Base-by-base conservation (phyloP, 306 rosid species). In the Castanopsis chinensis region DNA sequence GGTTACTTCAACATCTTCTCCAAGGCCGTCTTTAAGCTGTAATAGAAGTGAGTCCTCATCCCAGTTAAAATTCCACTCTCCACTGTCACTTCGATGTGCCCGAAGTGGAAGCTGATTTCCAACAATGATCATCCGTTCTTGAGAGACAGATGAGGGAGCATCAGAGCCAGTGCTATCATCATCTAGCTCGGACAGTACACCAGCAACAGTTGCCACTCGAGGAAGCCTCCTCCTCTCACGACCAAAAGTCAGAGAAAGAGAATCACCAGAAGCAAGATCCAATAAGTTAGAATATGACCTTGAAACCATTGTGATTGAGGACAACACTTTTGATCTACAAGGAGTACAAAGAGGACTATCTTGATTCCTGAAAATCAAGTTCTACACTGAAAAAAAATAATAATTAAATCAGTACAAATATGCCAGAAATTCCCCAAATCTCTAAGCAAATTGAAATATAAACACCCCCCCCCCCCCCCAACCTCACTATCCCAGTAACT, bases 11-110 rank as follows among this genome's bases (percentile, higher is more conserved):
- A 87, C 87, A 79, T 93, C 98, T 80, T 93, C 98, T 7, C 92
- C 97, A 69, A 93, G 89, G 37, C 98, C 98, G 88, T 93, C 97
- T 86, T 93, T 91, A 71, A 93, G 94, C 83, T 93, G 97, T 53
- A 93, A 85, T 75, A 93, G 92, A 79, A 93, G 97, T 15, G 98
- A 93, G 79, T 93, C 98, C 77, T 93, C 96, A 72, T 93, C 98
- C 98, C 93, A 88, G 74, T 87, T 84, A 73, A 93, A 91, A 72
- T 60, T 84, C 96, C 94, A 93, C 13, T 58, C 80, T 69, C 94
- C 97, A 81, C 85, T 64, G 0, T 85, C 90, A 30, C 79, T 78
- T 53, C 83, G 83, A 43, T 87, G 81, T 0, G 86, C 89, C 68
- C 76, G 86, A 56, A 93, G 72, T 2, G 98, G 98, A 79, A 93